Evolutionary conservation across 2,329 filamentous ascomycete genomes (phyloP).

Genomic region (Aspergillus caelatus): DNA sequence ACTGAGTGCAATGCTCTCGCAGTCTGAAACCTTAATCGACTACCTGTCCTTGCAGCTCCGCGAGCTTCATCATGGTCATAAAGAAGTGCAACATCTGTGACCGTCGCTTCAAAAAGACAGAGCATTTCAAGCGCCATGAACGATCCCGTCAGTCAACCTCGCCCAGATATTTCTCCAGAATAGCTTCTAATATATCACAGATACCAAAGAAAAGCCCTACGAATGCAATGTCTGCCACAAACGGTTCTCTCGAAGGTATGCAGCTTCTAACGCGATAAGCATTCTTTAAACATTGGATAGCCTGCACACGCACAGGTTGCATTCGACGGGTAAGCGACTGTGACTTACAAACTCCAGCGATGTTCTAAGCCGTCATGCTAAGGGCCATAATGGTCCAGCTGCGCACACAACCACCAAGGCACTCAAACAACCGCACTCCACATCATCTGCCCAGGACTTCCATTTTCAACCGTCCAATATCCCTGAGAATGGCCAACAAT

Average conservation of each 20-base stretch:
- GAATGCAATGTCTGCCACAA: slow-evolving; percentile 58
- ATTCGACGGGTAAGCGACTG: background rate
- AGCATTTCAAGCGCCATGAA: slow-evolving; percentile 59
- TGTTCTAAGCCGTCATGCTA: slow-evolving; percentile 55
- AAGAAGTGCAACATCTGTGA: slow-evolving; percentile 54
- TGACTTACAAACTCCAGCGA: slow-evolving; percentile 39
- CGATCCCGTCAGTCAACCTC: slow-evolving; percentile 52
- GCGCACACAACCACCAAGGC: slow-evolving; percentile 14
- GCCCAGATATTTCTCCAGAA: background rate
- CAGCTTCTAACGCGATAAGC: background rate
- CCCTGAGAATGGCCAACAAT: slow-evolving; percentile 18
- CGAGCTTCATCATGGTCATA: slow-evolving; percentile 40
- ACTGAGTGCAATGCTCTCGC: slow-evolving; percentile 12
- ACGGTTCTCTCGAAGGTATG: slow-evolving; percentile 57
- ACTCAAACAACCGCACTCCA: slow-evolving; percentile 38
- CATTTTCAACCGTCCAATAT: slow-evolving; percentile 29
- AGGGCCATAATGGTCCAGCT: slow-evolving; percentile 47
- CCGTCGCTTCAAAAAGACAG: slow-evolving; percentile 58
- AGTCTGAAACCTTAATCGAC: background rate
- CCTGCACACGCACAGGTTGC: background rate
- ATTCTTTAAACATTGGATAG: slow-evolving; percentile 2
- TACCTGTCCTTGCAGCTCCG: slow-evolving; percentile 8
- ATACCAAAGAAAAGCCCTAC: slow-evolving; percentile 59
- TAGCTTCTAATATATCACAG: slow-evolving; percentile 31
- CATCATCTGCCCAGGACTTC: slow-evolving; percentile 25